phyloP scores from a whole-genome alignment of 768 basidiomycete species.

The Roridomyces roridus region DNA sequence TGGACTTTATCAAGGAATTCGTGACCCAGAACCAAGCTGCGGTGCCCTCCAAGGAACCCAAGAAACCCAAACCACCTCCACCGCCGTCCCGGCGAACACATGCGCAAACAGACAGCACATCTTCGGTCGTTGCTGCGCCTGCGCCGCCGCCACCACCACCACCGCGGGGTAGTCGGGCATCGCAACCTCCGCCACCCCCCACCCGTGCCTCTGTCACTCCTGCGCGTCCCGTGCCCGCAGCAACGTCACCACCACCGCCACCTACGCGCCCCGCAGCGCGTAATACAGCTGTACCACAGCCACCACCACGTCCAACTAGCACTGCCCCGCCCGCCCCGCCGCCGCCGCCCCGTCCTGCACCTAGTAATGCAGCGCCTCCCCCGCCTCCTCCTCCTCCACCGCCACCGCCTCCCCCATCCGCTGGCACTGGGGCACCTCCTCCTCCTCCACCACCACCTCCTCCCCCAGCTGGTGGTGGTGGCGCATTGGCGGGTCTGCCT shows the following conservation, averaged over 20 bases:
- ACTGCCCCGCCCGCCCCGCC: constrained; percentile 36
- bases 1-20: constrained; percentile 89
- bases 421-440: constrained; percentile 36
- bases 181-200: constrained; percentile 43
- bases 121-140: constrained; percentile 28
- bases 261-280: constrained; percentile 46
- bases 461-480: constrained; percentile 31
- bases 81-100: constrained; percentile 54
- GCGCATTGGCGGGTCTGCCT: constrained; percentile 42
- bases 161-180: constrained; percentile 28
- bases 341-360: constrained; percentile 40
- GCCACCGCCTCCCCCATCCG: constrained; percentile 56
- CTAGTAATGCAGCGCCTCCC: constrained; percentile 36
- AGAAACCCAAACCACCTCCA: constrained; percentile 58
- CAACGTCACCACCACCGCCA: constrained; percentile 38
- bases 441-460: constrained; percentile 52
- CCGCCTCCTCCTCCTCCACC: constrained; percentile 50
- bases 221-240: constrained; percentile 39
- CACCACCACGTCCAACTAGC: constrained; percentile 45
- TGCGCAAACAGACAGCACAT: constrained; percentile 40
- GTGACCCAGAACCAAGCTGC: constrained; percentile 47
- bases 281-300: constrained; percentile 38
- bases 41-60: constrained; percentile 47
- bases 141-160: constrained; percentile 27
- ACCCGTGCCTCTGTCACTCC: constrained; percentile 38